Evolutionary conservation across 805 yeast species (phyloP), one percentile per base, ranked within the genome.

Genomic region (Metschnikowia corniflorae): DNA sequence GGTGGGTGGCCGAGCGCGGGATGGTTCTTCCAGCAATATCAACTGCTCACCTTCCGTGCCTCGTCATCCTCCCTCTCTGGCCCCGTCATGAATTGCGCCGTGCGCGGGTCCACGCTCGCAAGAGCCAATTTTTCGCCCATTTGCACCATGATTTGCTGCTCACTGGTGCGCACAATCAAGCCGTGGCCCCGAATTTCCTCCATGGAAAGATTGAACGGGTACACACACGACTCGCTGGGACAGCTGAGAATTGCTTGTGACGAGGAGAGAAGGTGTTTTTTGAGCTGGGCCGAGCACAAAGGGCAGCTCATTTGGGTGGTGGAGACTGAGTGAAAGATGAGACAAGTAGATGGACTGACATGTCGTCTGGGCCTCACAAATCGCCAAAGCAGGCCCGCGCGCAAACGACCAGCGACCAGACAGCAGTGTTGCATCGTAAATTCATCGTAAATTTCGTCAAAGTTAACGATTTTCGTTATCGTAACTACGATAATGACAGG

Each of bases 201-300:
- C 39, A 57, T 50, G 23, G 57, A 35, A 40, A 63, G 33, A 31
- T 63, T 60, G 43, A 62, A 60, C 5, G 68, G 68, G 40, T 48
- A 63, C 1, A 62, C 50, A 33, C 68, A 63, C 4, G 28, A 18
- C 31, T 46, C 54, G 6, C 37, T 36, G 1, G 65, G 57, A 37
- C 68, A 63, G n/a, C 59, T 45, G 13, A 59, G 35, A 3, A 62
- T 29, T 15, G 59, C 51, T 26, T 59, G 32, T 5, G 42, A 42
- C 2, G 62, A 52, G 43, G 58, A 63, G 6, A 60, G 42, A 17
- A 61, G 45, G 26, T 54, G 53, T 42, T 54, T 58, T 21, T 30
- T 44, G 14, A 61, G 42, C n/a, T 32, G 40, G 3, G 57, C 44
- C 7, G 40, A 22, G 38, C 68, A 62, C 15, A 56, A 30, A 3